These are phyloP conservation scores for Phytopythium cucurbitacearum DNA, from an alignment of 352 stramenopile genomes.

Conservation along the genomic window DNA sequence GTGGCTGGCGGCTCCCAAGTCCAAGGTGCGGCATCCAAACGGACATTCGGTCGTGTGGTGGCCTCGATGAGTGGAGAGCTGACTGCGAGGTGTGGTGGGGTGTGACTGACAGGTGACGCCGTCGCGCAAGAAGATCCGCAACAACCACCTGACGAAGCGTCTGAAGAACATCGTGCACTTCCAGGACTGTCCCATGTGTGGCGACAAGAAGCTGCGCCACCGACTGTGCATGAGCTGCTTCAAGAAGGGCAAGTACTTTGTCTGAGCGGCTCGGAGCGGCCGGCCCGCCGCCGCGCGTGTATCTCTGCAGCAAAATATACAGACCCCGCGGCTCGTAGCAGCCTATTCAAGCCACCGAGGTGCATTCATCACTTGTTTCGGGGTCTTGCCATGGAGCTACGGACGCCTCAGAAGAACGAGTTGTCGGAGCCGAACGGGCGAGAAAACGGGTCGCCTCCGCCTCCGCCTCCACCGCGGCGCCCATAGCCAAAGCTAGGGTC, in stretches of 20 bases:
- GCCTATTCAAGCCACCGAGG: too few species aligned
- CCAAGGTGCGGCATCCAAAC: conserved; percentile 50
- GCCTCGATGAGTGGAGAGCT: neutral
- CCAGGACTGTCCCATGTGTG: conserved; percentile 76
- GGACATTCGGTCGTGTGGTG: neutral
- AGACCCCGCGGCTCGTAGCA: too few species aligned
- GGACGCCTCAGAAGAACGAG: conserved; percentile 49
- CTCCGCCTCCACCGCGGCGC: conserved; percentile 14
- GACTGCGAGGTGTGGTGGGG: neutral
- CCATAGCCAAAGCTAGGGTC: conserved; percentile 40
- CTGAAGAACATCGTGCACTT: conserved; percentile 91
- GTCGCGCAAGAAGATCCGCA: conserved; percentile 83
- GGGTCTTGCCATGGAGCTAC: too few species aligned
- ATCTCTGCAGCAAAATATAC: too few species aligned
- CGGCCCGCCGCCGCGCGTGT: too few species aligned
- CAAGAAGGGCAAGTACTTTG: conserved; percentile 91
- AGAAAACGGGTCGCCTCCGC: conserved; percentile 28
- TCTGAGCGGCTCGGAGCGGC: conserved; percentile 27
- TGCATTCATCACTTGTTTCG: too few species aligned
- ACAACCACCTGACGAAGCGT: conserved; percentile 84
- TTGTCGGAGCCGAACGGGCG: conserved; percentile 62
- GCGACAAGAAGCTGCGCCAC: conserved; percentile 87
- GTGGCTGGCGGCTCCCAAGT: conserved; percentile 83
- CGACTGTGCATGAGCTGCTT: conserved; percentile 89
- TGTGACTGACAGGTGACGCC: conserved; percentile 64